phyloP scores from a whole-genome alignment of 2,329 filamentous ascomycete species.

The Pseudocercospora fijiensis region DNA sequence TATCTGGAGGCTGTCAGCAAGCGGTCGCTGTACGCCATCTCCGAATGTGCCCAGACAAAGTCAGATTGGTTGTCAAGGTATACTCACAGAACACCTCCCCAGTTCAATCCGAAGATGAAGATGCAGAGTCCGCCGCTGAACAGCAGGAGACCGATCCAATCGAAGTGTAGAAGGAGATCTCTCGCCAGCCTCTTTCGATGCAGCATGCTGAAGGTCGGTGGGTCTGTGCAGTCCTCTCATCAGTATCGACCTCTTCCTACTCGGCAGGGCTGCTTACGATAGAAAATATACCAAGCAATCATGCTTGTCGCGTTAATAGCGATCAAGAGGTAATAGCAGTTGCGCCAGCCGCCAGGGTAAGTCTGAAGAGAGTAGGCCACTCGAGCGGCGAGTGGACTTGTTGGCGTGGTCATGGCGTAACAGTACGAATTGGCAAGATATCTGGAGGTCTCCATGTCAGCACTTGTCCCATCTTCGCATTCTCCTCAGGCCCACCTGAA shows the following conservation, averaged over 20 bases:
- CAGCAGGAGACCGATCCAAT: constrained; percentile 28
- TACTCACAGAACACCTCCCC: constrained; percentile 32
- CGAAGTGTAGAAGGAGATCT: constrained; percentile 29
- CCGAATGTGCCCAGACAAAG: background rate
- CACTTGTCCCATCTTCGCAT: background rate
- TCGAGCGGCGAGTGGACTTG: constrained; percentile 25
- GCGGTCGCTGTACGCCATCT: background rate
- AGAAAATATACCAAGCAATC: constrained; percentile 37
- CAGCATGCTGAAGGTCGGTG: constrained; percentile 32
- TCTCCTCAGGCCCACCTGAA: constrained; percentile 6
- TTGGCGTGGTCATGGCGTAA: constrained; percentile 29
- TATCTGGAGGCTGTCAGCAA: constrained; percentile 19
- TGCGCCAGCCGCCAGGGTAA: constrained; percentile 26
- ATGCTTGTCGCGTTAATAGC: constrained; percentile 36
- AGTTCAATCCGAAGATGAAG: constrained; percentile 31
- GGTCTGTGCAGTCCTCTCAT: constrained; percentile 7
- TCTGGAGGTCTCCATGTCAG: background rate
- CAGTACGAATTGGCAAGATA: constrained; percentile 30
- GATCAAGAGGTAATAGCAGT: constrained; percentile 29
- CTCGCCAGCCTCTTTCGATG: constrained; percentile 26
- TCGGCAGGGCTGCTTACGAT: constrained; percentile 18
- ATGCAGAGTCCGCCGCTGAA: constrained; percentile 27
- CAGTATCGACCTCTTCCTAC: background rate
- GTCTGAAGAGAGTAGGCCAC: constrained; percentile 25
- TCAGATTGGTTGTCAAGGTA: background rate